These are phyloP conservation scores for Neoboletus brunneissimus DNA, from an alignment of 768 basidiomycete genomes.

Conservation along the genomic window DNA sequence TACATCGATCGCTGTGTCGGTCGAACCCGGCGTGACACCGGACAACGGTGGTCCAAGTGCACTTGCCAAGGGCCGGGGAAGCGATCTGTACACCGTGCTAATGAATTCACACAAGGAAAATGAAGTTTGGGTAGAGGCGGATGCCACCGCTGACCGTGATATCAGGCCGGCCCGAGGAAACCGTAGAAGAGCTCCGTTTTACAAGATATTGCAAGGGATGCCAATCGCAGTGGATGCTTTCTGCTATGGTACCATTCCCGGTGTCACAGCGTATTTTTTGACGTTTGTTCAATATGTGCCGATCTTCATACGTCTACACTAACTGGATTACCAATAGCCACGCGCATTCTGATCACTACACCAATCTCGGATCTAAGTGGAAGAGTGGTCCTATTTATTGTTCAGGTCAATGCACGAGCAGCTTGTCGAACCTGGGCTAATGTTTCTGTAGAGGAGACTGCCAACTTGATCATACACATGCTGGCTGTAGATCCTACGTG, in stretches of 20 bases:
- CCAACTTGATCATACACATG: slow-evolving; percentile 89
- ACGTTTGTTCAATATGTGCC: slow-evolving; percentile 49
- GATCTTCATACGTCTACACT: slow-evolving; percentile 1
- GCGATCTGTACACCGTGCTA: slow-evolving; percentile 69
- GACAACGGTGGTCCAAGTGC: neutral
- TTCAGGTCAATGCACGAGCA: slow-evolving; percentile 44
- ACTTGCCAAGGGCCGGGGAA: slow-evolving; percentile 1
- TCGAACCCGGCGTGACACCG: neutral
- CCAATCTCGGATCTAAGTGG: slow-evolving; percentile 87
- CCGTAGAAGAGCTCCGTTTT: slow-evolving; percentile 85
- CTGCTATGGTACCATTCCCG: slow-evolving; percentile 87
- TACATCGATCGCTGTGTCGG: neutral
- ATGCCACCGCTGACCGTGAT: slow-evolving; percentile 46
- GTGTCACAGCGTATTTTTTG: slow-evolving; percentile 86
- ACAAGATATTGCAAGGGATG: slow-evolving; percentile 95
- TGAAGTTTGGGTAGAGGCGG: slow-evolving; percentile 82
- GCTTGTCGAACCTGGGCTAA: neutral
- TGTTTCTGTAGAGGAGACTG: slow-evolving; percentile 59
- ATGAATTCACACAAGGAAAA: slow-evolving; percentile 86
- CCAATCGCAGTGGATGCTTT: slow-evolving; percentile 98
- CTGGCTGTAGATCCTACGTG: slow-evolving; percentile 85
- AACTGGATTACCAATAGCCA: slow-evolving; percentile 51
- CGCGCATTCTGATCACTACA: slow-evolving; percentile 97
- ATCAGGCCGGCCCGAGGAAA: slow-evolving; percentile 47
- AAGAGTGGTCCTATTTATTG: slow-evolving; percentile 93